Percentiles rank a stretch among this genome's conserved stretches.
Conservation (phyloP, 257 asterid species). For the Solanum pimpinellifolium region DNA sequence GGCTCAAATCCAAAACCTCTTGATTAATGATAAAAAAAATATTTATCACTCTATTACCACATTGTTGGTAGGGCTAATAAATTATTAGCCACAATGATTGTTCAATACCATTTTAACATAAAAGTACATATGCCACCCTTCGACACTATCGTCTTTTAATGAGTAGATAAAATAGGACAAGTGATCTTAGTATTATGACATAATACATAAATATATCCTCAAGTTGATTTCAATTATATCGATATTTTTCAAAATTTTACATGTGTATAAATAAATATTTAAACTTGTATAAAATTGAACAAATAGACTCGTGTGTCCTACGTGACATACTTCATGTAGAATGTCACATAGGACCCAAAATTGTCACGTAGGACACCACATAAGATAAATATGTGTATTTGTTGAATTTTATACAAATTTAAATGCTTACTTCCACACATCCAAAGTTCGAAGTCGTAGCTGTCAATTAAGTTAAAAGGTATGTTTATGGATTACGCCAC, state of each 20-base stretch:
- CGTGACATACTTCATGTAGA: background rate
- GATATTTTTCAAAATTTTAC: too few relatives aligned
- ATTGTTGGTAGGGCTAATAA: too few relatives aligned
- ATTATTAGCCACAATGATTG: background rate
- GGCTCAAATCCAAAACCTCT: too few relatives aligned
- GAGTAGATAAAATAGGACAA: background rate
- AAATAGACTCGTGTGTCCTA: background rate
- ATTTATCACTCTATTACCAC: too few relatives aligned
- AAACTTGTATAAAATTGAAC: background rate
- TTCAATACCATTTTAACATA: background rate
- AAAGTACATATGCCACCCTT: background rate
- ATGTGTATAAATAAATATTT: background rate
- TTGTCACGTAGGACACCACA: background rate
- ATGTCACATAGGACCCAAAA: background rate
- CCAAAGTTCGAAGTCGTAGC: background rate
- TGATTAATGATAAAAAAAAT: too few relatives aligned
- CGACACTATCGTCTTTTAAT: background rate
- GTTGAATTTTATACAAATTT: too few relatives aligned
- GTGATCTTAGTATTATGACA: background rate
- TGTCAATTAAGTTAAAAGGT: background rate
- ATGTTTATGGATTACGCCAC: background rate
- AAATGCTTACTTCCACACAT: background rate
- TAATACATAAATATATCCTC: too few relatives aligned
- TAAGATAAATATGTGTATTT: background rate
- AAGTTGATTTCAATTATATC: too few relatives aligned